phyloP scores from a whole-genome alignment of 495 filamentous ascomycete genomes.

The Annulohypoxylon nitens region DNA sequence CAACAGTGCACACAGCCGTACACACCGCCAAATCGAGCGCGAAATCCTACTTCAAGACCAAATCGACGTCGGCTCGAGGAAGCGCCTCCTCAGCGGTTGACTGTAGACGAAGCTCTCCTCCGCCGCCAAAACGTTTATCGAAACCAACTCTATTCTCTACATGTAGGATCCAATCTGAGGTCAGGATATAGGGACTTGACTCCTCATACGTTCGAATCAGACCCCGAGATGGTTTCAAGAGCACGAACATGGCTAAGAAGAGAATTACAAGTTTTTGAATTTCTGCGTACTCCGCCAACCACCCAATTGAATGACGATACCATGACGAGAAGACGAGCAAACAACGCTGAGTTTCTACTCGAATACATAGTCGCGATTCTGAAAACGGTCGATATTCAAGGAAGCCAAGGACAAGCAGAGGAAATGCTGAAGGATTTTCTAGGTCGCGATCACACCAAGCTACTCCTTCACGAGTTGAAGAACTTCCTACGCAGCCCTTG shows the following conservation, averaged over 20 bases:
- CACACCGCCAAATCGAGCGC: conserved; percentile 11
- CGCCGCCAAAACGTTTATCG: conserved; percentile 82
- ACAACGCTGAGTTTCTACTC: conserved; percentile 89
- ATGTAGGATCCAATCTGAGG: conserved; percentile 83
- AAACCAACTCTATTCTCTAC: conserved; percentile 80
- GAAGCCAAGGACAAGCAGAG: conserved; percentile 85
- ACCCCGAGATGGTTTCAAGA: conserved; percentile 78
- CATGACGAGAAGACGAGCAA: conserved; percentile 63
- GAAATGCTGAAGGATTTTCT: conserved; percentile 89
- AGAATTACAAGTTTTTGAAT: conserved; percentile 89
- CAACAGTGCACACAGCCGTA: conserved; percentile 25
- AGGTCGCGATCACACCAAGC: conserved; percentile 77
- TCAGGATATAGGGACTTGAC: conserved; percentile 84
- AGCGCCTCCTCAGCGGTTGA: conserved; percentile 37
- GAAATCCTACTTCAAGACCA: conserved; percentile 11
- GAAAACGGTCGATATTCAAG: conserved; percentile 91
- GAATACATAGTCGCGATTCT: conserved; percentile 91
- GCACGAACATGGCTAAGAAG: conserved; percentile 90
- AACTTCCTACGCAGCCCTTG: conserved; percentile 87
- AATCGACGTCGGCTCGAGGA: conserved; percentile 42
- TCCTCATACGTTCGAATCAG: conserved; percentile 71
- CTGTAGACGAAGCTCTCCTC: conserved; percentile 69
- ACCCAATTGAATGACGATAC: conserved; percentile 49
- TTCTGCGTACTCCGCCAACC: conserved; percentile 60
- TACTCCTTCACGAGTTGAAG: conserved; percentile 88